These are phyloP conservation scores for Pinus albicaulis DNA, from an alignment of 75 land plant genomes.

Conservation along the genomic window DNA sequence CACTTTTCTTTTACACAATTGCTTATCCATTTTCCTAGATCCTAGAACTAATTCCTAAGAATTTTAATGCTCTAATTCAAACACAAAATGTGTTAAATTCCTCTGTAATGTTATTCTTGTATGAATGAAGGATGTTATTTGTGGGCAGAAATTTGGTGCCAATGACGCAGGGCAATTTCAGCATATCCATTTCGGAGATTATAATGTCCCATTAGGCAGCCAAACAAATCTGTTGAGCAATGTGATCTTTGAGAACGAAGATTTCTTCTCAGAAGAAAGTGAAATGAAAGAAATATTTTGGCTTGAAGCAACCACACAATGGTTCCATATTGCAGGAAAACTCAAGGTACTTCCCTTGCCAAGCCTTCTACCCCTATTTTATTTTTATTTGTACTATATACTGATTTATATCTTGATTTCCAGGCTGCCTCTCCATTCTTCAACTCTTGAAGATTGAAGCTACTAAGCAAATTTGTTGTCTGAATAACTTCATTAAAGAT, in stretches of 20 bases:
- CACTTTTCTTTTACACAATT: no score
- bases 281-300: slow-evolving; percentile 62
- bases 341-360: slow-evolving; percentile 31
- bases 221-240: slow-evolving; percentile 39
- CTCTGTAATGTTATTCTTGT: background rate
- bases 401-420: background rate
- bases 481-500: background rate
- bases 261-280: slow-evolving; percentile 39
- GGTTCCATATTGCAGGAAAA: slow-evolving; percentile 30
- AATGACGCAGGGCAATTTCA: slow-evolving; percentile 6
- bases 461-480: background rate
- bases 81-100: no score
- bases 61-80: no score
- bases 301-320: slow-evolving; percentile 30
- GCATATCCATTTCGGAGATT: slow-evolving; percentile 41
- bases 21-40: no score
- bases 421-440: background rate
- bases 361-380: background rate
- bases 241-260: slow-evolving; percentile 46
- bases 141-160: slow-evolving; percentile 7
- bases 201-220: slow-evolving; percentile 38
- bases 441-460: background rate
- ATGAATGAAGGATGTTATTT: background rate
- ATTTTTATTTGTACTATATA: background rate
- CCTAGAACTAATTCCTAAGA: no score